phyloP scores from a whole-genome alignment of 2,329 filamentous ascomycete species.

The Phaeosphaeriaceae sp. region DNA sequence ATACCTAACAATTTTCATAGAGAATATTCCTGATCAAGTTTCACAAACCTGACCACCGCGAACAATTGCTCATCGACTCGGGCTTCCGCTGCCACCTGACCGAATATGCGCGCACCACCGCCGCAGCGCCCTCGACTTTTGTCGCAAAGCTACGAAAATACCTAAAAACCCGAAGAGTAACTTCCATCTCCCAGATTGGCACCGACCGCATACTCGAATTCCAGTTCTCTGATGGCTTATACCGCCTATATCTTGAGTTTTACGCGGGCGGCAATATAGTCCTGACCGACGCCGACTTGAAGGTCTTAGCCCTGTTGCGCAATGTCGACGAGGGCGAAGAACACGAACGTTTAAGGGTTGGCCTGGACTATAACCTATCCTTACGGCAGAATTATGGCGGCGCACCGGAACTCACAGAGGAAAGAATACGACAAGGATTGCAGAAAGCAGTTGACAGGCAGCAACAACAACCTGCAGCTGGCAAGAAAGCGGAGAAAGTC shows the following conservation, averaged over 20 bases:
- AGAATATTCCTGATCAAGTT: conserved; percentile 97
- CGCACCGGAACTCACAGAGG: conserved; percentile 74
- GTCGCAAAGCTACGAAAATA: conserved; percentile 85
- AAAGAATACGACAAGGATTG: conserved; percentile 73
- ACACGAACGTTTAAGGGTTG: conserved; percentile 81
- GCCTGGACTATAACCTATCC: conserved; percentile 78
- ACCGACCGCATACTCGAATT: conserved; percentile 94
- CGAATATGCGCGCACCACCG: conserved; percentile 85
- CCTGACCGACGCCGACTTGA: conserved; percentile 82
- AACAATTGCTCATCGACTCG: conserved; percentile 90
- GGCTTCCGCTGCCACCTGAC: conserved; percentile 97
- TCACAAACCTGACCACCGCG: conserved; percentile 84
- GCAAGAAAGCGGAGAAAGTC: conserved; percentile 75
- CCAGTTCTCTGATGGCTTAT: conserved; percentile 88
- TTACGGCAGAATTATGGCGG: conserved; percentile 84
- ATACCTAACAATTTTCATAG: conserved; percentile 40
- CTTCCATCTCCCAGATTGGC: conserved; percentile 81
- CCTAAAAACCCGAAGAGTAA: conserved; percentile 85
- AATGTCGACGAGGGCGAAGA: conserved; percentile 80
- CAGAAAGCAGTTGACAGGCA: conserved; percentile 68
- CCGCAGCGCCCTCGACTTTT: conserved; percentile 82
- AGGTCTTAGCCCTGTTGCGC: conserved; percentile 79
- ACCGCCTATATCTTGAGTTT: conserved; percentile 89
- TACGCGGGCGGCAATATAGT: conserved; percentile 96
- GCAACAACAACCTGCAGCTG: conserved; percentile 55